Base-by-base conservation (phyloP, 768 basidiomycete genomes). In the Tricholoma hemisulphureum region DNA sequence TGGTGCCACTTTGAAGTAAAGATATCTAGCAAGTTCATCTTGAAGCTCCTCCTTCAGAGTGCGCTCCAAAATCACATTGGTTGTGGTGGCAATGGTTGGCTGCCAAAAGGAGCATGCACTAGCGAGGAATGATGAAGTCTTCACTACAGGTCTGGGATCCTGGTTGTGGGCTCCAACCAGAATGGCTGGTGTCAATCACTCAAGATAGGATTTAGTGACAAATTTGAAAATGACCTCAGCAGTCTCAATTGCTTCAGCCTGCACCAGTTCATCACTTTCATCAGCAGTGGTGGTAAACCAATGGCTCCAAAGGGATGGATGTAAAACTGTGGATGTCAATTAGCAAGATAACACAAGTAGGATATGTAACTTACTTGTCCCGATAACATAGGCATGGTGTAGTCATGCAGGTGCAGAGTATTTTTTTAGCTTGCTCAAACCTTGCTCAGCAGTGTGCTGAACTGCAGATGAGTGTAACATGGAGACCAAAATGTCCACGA, bases 351-450 rank as follows among this genome's bases (percentile, higher is more conserved):
- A n/a, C 28, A 13, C 21, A 29, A 43, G 32, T 18, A 53, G 34
- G 34, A 35, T 35, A 35, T 37, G 35, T 53, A 21, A 65, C 66
- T 16, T 65, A 75, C 70, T 37, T 4, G 69, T 74, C 35, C 63
- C 70, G 34, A 75, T 48, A 7, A 64, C 58, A 34, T 68, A 66
- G 50, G 53, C 69, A 16, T 73, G 71, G 58, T 66, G 61, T 0
- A 75, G 65, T 57, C 74, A 73, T 9, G 28, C 20, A 29, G 70
- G 66, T n/a, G 20, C 7, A 18, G 39, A n/a, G 20, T 20, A 41
- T 18, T 41, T 41, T 18, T 18, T 41, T n/a, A 14, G 65, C 69
- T 1, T 34, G 53, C 1, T 23, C 45, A 6, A 63, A 67, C 0
- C 68, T 71, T 14, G 52, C 16, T 74, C 68, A 18, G 5, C 58